phyloP scores from a whole-genome alignment of 2,329 filamentous ascomycete genomes.

The Fusarium nisikadoi region DNA sequence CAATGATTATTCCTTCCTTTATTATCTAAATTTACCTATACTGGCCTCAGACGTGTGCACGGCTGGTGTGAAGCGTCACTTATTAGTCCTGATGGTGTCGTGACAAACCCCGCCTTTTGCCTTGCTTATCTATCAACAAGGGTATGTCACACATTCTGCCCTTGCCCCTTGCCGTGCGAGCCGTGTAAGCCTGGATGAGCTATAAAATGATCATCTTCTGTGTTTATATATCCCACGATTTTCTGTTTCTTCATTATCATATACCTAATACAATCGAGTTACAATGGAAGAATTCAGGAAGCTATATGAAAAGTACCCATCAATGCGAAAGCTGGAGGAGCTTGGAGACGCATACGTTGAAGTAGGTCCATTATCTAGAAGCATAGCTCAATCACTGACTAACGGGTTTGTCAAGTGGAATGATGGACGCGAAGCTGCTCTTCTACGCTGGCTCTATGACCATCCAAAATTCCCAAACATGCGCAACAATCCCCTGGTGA shows the following conservation, averaged over 20 bases:
- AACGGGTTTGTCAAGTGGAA: neutral
- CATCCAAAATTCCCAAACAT: neutral
- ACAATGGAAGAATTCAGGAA: neutral
- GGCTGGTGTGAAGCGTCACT: too few species aligned
- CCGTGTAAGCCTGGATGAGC: neutral
- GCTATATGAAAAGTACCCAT: neutral
- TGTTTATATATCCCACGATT: neutral
- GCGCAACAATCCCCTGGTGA: neutral
- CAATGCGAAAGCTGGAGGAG: neutral
- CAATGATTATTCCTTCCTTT: too few species aligned
- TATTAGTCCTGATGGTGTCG: too few species aligned
- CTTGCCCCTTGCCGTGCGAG: neutral
- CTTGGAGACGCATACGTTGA: neutral
- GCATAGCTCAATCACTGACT: too few species aligned
- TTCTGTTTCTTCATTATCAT: neutral
- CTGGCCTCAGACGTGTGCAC: too few species aligned
- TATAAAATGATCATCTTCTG: neutral
- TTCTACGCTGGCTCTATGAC: neutral
- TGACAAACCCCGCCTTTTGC: neutral
- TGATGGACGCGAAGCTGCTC: neutral
- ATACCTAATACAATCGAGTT: accelerated
- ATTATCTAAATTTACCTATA: too few species aligned
- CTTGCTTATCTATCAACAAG: neutral
- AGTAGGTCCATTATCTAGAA: neutral
- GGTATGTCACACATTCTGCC: neutral